phyloP scores from a whole-genome alignment of 164 flowering plant species.

The Chimonanthus praecox region DNA sequence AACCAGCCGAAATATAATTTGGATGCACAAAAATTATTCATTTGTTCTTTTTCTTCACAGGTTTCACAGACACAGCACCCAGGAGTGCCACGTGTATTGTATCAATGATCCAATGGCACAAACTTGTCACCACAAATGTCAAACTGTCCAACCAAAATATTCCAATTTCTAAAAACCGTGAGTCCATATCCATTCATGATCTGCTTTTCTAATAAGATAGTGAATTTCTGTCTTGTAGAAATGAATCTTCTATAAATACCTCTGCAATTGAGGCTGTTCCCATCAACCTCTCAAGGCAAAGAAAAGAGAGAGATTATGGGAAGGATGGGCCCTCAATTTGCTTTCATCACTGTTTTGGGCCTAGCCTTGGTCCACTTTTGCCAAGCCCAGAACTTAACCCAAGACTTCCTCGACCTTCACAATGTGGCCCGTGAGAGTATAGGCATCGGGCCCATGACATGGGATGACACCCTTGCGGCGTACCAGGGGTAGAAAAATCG shows the following conservation, averaged over 20 bases:
- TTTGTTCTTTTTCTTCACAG: no score
- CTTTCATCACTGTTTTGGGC: neutral
- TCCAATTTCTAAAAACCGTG: neutral
- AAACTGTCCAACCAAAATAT: neutral
- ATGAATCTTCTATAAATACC: neutral
- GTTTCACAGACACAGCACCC: neutral
- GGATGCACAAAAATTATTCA: no score
- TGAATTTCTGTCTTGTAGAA: no score
- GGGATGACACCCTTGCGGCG: constrained; percentile 23
- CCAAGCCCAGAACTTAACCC: constrained; percentile 6
- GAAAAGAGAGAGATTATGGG: neutral
- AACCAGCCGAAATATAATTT: no score
- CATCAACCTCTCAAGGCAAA: neutral
- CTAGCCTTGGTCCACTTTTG: neutral
- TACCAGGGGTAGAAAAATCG: no score
- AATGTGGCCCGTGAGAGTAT: constrained; percentile 5
- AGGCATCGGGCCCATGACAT: constrained; percentile 24
- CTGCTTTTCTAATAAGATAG: no score
- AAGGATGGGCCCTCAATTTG: neutral
- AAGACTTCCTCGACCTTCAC: constrained; percentile 6
- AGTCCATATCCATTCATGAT: neutral
- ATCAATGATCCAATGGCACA: neutral
- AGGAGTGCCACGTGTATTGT: neutral
- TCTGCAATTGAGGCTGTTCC: neutral
- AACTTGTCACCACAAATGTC: neutral